Percentiles rank a stretch among this genome's conserved stretches.
These are phyloP conservation scores for Nemania sp. DNA, from an alignment of 2,329 filamentous ascomycete genomes.

Conservation along the genomic window DNA sequence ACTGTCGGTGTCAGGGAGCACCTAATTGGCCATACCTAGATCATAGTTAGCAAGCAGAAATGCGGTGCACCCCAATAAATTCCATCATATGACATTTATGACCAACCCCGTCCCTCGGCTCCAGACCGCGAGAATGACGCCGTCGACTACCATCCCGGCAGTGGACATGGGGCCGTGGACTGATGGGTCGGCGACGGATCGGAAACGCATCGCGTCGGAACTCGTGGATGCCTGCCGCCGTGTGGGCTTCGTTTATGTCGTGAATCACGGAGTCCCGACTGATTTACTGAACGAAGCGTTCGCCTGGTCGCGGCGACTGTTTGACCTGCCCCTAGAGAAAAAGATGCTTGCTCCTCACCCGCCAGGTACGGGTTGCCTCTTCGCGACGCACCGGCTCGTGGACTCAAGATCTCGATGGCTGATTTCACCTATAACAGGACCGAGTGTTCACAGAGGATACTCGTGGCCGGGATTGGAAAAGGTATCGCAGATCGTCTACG, in stretches of 20 bases:
- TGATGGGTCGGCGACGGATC: slow-evolving; percentile 29
- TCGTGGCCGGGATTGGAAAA: slow-evolving; percentile 60
- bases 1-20: neutral
- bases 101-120: neutral
- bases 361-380: slow-evolving; percentile 29
- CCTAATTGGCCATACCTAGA: neutral
- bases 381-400: neutral
- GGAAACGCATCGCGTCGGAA: slow-evolving; percentile 35
- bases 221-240: slow-evolving; percentile 39
- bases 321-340: slow-evolving; percentile 40
- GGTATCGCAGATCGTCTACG: slow-evolving; percentile 51
- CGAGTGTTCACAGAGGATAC: slow-evolving; percentile 58
- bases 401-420: neutral
- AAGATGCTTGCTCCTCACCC: slow-evolving; percentile 46
- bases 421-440: slow-evolving; percentile 39
- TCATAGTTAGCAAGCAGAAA: neutral
- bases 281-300: slow-evolving; percentile 46
- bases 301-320: slow-evolving; percentile 40
- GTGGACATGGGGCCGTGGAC: slow-evolving; percentile 36
- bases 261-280: slow-evolving; percentile 41
- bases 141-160: slow-evolving; percentile 31
- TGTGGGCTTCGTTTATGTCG: slow-evolving; percentile 42
- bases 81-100: no score
- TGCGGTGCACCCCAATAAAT: no score
- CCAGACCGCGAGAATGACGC: neutral